Base-by-base conservation (phyloP, 2,329 filamentous ascomycete species). In the Sphaerostilbella broomeana region DNA sequence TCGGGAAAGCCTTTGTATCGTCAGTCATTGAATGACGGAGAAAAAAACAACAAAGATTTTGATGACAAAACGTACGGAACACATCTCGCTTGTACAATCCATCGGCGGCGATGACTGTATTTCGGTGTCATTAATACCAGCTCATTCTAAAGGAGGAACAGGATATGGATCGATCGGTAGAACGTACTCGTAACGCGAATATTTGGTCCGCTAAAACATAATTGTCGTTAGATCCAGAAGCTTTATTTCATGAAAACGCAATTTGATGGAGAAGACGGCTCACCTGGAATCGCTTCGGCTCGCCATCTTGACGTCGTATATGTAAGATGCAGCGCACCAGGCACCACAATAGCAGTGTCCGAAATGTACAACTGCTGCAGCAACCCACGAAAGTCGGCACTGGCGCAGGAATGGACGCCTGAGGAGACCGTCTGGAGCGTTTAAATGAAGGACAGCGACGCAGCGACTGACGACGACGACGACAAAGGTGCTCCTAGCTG, bases 21-120 rank as follows among this genome's bases (percentile, higher is more conserved):
- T 59, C 44, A 40, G 49, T 33, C 12, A 28, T 21, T 13, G 37
- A 15, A n/a, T 22, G 17, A n/a, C 24, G 10, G 15, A 5, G 4
- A 9, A 10, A 11, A 19, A 9, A 17, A 12, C 3, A 4, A 7
- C 25, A 10, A 19, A 11, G 5, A 15, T 15, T 15, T 16, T 8
- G 30, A 9, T 20, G n/a, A 28, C 18, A 26, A 8, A 33, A 79
- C 87, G 56, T 83, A 97, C 92, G 79, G 68, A 98, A 97, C 46
- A 98, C 89, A 86, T 98, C 92, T 67, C 92, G 82, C 73, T 97
- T 98, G 74, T 95, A 97, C 51, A 98, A 75, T 45, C 92, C 92
- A 74, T 98, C 92, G 54, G 92, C 92, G 54, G 92, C 92, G 71
- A 98, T 95, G 69, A 98, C 92, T 97, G 63, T 30, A 39, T n/a